A percentile compares a stretch with the other conserved stretches of the same genome.
Conservation (phyloP, 1,284 basidiomycete genomes). For the Tausonia pullulans region DNA sequence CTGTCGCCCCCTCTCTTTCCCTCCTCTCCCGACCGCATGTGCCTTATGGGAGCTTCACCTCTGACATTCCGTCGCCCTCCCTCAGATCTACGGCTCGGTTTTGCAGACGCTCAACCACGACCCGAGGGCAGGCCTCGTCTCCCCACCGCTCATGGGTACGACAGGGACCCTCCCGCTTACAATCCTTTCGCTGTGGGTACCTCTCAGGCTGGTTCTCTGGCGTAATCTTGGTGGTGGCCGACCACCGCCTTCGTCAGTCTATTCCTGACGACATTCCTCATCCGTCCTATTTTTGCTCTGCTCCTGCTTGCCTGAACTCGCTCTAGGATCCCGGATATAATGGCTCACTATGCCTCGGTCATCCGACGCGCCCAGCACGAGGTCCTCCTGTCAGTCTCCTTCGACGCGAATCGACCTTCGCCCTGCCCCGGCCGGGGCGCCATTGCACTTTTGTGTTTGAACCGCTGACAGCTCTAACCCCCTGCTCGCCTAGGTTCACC, state of each 20-base stretch:
- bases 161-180: conserved; percentile 46
- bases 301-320: conserved; percentile 23
- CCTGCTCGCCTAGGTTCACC: neutral
- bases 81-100: conserved; percentile 45
- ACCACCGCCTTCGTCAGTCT: no score
- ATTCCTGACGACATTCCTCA: conserved; percentile 6
- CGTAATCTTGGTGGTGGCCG: neutral
- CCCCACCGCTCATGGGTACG: conserved; percentile 44
- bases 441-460: no score
- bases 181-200: conserved; percentile 37
- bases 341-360: conserved; percentile 44
- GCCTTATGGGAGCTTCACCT: neutral
- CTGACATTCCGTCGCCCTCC: neutral
- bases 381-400: conserved; percentile 40
- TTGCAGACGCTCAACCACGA: conserved; percentile 43
- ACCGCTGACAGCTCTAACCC: neutral
- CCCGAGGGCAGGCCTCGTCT: conserved; percentile 43
- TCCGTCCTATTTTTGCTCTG: neutral
- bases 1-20: neutral
- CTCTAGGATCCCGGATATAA: conserved; percentile 48
- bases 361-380: conserved; percentile 47
- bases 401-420: neutral
- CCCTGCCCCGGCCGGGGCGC: neutral
- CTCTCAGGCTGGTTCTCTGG: neutral
- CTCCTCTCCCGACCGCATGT: neutral